A percentile compares a stretch with the other conserved stretches of the same genome.
These are phyloP conservation scores for Mortierella sp. DNA, from an alignment of 371 early-diverging fungal species.

Conservation along the genomic window DNA sequence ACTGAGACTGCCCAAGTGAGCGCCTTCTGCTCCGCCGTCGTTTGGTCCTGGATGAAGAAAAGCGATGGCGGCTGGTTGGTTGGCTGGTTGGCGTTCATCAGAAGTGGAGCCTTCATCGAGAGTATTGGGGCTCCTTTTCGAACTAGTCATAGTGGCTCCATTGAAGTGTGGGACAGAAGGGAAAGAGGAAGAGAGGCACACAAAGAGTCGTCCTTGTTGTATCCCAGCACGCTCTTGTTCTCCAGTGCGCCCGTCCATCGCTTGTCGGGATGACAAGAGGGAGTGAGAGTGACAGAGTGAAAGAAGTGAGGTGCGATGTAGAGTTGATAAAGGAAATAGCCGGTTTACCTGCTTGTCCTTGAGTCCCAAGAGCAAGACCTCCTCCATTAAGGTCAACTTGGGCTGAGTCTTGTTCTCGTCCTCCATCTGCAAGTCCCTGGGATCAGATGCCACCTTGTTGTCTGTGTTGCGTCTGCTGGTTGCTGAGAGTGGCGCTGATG, in stretches of 20 bases:
- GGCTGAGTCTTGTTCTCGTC: slow-evolving; percentile 78
- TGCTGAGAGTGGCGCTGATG: slow-evolving; percentile 33
- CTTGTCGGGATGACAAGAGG: neutral
- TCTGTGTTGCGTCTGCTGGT: slow-evolving; percentile 35
- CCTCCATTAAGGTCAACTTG: slow-evolving; percentile 92
- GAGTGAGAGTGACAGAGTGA: neutral
- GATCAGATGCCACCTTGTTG: slow-evolving; percentile 46
- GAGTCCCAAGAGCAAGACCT: slow-evolving; percentile 91
- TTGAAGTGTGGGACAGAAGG: neutral
- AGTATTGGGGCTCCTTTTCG: neutral
- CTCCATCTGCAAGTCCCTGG: slow-evolving; percentile 59
- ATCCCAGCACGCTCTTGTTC: slow-evolving; percentile 7
- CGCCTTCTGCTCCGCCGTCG: neutral
- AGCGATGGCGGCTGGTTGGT: neutral
- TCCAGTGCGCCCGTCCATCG: neutral
- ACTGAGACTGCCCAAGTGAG: slow-evolving; percentile 1
- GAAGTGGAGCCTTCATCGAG: neutral
- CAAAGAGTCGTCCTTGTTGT: neutral
- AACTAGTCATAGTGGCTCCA: neutral
- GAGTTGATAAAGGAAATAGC: neutral
- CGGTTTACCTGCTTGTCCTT: slow-evolving; percentile 90
- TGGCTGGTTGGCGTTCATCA: neutral
- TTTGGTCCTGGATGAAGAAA: neutral
- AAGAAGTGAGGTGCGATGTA: neutral
- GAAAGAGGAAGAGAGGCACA: neutral